Evolutionary conservation across 1,284 basidiomycete species (phyloP).

Genomic region (Puccinia novopanici): DNA sequence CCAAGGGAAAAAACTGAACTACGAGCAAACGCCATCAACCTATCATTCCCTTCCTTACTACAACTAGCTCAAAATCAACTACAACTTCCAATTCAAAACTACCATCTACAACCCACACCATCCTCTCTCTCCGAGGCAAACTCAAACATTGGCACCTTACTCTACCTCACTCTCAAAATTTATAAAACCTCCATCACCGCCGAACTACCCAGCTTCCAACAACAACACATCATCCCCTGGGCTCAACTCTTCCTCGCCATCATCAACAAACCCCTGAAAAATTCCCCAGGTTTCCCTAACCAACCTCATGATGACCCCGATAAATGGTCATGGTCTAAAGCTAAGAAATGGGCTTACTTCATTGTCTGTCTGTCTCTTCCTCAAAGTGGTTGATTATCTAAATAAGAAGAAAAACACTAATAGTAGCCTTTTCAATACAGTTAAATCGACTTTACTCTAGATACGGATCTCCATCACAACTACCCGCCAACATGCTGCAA

Average conservation of each 20-base stretch:
- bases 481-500: slow-evolving; percentile 67
- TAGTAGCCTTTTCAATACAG: slow-evolving; percentile 31
- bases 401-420: too few species aligned
- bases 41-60: slow-evolving; percentile 22
- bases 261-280: slow-evolving; percentile 65
- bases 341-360: slow-evolving; percentile 84
- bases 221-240: slow-evolving; percentile 79
- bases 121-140: slow-evolving; percentile 32
- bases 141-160: slow-evolving; percentile 22
- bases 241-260: slow-evolving; percentile 76
- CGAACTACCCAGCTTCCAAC: slow-evolving; percentile 72
- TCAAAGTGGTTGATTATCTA: too few species aligned
- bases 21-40: slow-evolving; percentile 9
- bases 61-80: slow-evolving; percentile 26
- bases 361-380: slow-evolving; percentile 62
- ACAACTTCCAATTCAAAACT: background rate
- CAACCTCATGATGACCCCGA: slow-evolving; percentile 71
- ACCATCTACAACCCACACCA: slow-evolving; percentile 2
- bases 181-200: slow-evolving; percentile 71
- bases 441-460: slow-evolving; percentile 60
- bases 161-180: slow-evolving; percentile 41
- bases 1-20: slow-evolving; percentile 10
- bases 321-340: slow-evolving; percentile 78
- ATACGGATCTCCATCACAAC: slow-evolving; percentile 80
- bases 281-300: slow-evolving; percentile 69